phyloP scores from a whole-genome alignment of 345 rosid genomes.

The Populus tremula region DNA sequence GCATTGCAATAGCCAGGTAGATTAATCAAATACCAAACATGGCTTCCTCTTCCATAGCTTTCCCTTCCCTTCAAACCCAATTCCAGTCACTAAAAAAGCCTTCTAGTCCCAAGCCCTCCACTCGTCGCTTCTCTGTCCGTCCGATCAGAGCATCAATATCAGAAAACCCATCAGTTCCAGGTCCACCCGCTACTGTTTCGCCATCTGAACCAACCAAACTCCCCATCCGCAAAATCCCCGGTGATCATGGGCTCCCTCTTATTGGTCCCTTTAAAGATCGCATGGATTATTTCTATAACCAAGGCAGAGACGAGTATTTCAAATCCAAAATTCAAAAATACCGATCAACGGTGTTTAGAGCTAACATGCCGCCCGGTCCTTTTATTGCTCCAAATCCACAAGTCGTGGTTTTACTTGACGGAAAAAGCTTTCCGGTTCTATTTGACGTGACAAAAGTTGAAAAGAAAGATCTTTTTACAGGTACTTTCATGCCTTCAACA shows the following conservation, averaged over 20 bases:
- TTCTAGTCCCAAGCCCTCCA: not conserved
- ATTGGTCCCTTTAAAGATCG: constrained; percentile 83
- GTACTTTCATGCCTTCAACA: constrained; percentile 82
- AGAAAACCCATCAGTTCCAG: constrained; percentile 26
- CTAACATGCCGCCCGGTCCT: constrained; percentile 88
- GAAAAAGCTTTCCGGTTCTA: constrained; percentile 80
- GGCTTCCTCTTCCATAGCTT: constrained; percentile 33
- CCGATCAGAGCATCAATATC: constrained; percentile 45
- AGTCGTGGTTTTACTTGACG: constrained; percentile 80
- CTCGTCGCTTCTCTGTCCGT: constrained; percentile 6
- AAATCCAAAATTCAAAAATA: constrained; percentile 58
- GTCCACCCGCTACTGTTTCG: not conserved
- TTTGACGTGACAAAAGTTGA: constrained; percentile 79
- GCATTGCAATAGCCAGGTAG: not conserved
- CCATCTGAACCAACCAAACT: constrained; percentile 33
- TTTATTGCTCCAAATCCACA: constrained; percentile 55
- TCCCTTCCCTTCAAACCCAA: constrained; percentile 26
- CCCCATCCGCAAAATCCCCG: constrained; percentile 65
- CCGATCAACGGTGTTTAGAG: constrained; percentile 63
- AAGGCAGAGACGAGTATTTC: constrained; percentile 69
- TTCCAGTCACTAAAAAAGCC: constrained; percentile 2
- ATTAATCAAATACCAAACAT: constrained; percentile 8
- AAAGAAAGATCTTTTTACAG: constrained; percentile 77
- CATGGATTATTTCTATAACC: constrained; percentile 64
- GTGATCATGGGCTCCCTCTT: constrained; percentile 65